Percentiles rank a stretch among this genome's conserved stretches.
Evolutionary conservation across 768 basidiomycete genomes (phyloP).

Genomic region (Podaxis mareebaensis): DNA sequence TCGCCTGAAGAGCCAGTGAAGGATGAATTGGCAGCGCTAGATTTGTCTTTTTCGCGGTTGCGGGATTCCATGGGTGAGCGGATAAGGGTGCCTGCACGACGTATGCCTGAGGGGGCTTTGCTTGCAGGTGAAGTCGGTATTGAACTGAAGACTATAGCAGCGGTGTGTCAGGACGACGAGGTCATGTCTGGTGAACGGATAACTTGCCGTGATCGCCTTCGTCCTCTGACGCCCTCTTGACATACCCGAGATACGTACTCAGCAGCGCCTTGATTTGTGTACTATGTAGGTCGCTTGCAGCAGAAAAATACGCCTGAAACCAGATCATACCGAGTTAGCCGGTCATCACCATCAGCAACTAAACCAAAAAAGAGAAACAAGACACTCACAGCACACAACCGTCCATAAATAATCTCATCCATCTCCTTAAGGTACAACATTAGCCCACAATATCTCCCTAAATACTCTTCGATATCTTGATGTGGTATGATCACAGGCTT

Average conservation of each 20-base stretch:
- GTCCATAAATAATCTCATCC: conserved; percentile 87
- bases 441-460: conserved; percentile 86
- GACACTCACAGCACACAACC: conserved; percentile 78
- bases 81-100: conserved; percentile 84
- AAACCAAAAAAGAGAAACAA: conserved; percentile 17
- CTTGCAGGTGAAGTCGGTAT: conserved; percentile 36
- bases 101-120: conserved; percentile 61
- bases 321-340: conserved; percentile 8
- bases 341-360: background rate
- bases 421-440: conserved; percentile 95
- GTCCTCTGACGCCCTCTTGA: conserved; percentile 73
- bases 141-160: conserved; percentile 46
- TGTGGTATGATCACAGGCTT: conserved; percentile 61
- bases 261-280: conserved; percentile 79
- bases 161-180: conserved; percentile 1
- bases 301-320: conserved; percentile 86
- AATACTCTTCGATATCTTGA: conserved; percentile 73
- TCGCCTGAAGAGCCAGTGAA: conserved; percentile 23
- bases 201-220: conserved; percentile 68
- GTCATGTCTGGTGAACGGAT: background rate
- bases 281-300: conserved; percentile 78
- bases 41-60: conserved; percentile 54
- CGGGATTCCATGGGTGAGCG: conserved; percentile 70
- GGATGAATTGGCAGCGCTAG: background rate
- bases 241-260: conserved; percentile 49